Base-by-base conservation (phyloP, 768 basidiomycete genomes). In the Erythrobasidium yunnanense region DNA sequence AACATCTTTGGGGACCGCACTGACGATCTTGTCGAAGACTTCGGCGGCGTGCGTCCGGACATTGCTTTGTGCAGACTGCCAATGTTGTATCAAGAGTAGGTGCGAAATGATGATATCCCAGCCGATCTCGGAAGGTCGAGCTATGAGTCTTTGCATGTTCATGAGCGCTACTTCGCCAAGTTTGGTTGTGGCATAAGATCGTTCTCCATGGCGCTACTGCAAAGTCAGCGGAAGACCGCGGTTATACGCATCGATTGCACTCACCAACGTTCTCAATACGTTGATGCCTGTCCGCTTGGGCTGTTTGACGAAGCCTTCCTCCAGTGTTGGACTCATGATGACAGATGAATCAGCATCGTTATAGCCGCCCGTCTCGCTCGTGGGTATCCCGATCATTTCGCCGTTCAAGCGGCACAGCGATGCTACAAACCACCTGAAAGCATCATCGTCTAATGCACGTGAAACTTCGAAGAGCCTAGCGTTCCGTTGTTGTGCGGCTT, bases 301-400 rank as follows among this genome's bases (percentile, higher is more conserved):
- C 46, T 62, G 58, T 32, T 63, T 63, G 7, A 30, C 7, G 25
- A 25, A 23, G 49, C 13, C 11, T 11, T 51, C 49, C 25, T 51
- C 49, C 49, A 51, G 49, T 13, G 23, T 25, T 23, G 49, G 23
- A 25, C 49, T 42, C 38, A 42, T 42, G 38, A 42, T n/a, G 11
- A 42, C 11, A 42, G 38, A 42, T n/a, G 38, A 11, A n/a, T 42
- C 38, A 11, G 38, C 38, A 11, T 11, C 38, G n/a, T 15, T 17
- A 6, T 56, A n/a, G 3, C 62, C 38, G 66, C 18, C 68, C 70
- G 2, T 50, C 45, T 69, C 66, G 11, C 50, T 38, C 68, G 68
- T 69, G 55, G 89, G 86, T 84, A 95, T 86, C 35, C 86, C 86
- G 20, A 96, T 83, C 91, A 97, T 96, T 76, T 91, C 90, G 8